Evolutionary conservation across 176 grass and related monocot genomes (phyloP), one percentile per base, ranked within the genome.

Genomic region (Pharus latifolius): DNA sequence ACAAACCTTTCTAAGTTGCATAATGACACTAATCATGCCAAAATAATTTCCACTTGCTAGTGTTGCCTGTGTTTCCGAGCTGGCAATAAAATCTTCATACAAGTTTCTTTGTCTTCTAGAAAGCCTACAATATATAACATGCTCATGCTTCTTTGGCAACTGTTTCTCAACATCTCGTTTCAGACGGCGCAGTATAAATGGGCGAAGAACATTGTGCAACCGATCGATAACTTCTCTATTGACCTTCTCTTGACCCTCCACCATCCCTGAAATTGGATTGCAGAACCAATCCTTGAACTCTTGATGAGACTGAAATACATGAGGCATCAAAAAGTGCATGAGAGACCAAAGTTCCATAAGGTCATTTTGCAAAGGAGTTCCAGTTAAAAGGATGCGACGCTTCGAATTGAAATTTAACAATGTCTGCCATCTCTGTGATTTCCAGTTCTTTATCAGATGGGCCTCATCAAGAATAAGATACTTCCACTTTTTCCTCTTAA

Each of bases 371-470:
- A 99, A 30, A 25, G 95, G 95, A 76, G 95, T 99, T 70, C 95
- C 95, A 55, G 95, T 99, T 47, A 99, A 80, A 63, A 99, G 72
- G 81, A 99, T 99, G 62, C 95, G 81, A 26, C 95, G 68, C 75
- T 99, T 99, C 3, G 95, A 94, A 73, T 99, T 99, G 60, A 99
- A 99, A 77, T 99, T 99, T 45, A 99, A 74, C 43, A 99, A 51
- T 53, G 90, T 99, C 69, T 99, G 95, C 95, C 95, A 99, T 78
- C 95, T 82, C 55, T 99, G 95, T 75, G 95, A 99, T 86, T 99
- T 99, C 95, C 95, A 99, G 77, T 99, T 99, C 84, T 99, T 99
- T 76, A 99, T 99, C 54, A 99, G 56, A 90, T 99, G 95, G 74
- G 95, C 95, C 73, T 99, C 95, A 58, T 99, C 95, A 68, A 99